phyloP scores from a whole-genome alignment of 1,284 basidiomycete species.

The Farysia itapuensis region DNA sequence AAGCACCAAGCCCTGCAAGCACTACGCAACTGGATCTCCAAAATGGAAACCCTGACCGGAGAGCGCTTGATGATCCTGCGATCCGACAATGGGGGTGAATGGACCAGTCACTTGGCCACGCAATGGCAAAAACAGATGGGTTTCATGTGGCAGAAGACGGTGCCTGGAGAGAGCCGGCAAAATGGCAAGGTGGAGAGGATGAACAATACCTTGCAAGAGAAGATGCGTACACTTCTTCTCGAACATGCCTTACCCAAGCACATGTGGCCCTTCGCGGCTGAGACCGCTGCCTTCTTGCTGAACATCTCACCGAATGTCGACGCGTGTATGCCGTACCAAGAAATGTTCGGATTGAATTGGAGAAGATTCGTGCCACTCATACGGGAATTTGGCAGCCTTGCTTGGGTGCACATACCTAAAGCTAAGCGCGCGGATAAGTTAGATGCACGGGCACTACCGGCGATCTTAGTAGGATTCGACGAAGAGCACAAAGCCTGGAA shows the following conservation, averaged over 20 bases:
- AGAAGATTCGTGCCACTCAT: not conserved
- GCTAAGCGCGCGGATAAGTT: not conserved
- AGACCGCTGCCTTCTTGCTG: not conserved
- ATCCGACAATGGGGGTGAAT: not conserved
- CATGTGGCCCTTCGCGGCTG: not conserved
- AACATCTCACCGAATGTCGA: not conserved
- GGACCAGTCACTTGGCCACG: not conserved
- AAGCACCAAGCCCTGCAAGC: not conserved
- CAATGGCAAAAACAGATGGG: not conserved
- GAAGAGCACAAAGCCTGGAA: not conserved
- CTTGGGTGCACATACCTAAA: conserved; percentile 1
- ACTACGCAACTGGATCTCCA: not conserved
- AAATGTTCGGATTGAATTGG: not conserved
- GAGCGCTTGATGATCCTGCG: not conserved
- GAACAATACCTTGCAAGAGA: not conserved
- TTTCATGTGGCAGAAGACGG: not conserved
- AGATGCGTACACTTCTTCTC: not conserved
- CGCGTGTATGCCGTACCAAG: not conserved
- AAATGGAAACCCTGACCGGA: not conserved
- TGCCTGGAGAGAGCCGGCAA: not conserved
- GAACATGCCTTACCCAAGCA: not conserved
- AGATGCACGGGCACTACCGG: not conserved
- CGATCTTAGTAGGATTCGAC: conserved; percentile 1
- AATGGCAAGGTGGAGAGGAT: not conserved
- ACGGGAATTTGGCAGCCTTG: conserved; percentile 3